Evolutionary conservation across 2,329 filamentous ascomycete genomes (phyloP), one percentile per base, ranked within the genome.

Genomic region (Neobulgaria alba): DNA sequence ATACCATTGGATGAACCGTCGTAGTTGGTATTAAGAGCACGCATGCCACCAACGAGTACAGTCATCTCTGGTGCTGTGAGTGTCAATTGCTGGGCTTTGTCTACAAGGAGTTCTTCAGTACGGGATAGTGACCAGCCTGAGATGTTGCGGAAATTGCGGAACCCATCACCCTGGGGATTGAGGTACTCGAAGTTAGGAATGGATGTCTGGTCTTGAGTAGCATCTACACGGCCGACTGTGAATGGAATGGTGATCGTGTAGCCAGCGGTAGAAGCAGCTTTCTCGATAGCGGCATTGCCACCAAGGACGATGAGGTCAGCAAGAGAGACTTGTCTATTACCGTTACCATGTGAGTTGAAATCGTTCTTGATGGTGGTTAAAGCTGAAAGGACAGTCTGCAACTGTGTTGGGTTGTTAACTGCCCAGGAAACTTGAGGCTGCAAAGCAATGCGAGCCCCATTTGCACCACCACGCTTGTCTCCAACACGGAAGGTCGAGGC

Each of bases 391-490:
- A 45, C 48, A 14, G 10, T 38, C 40, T 65, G 62, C 26, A 87
- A 67, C 63, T 82, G 73, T 2, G 67, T 54, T n/a, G 82, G 82
- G 67, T 85, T 83, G 73, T 89, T 89, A 57, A 79, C 73, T 55
- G 74, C 63, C 83, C 84, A 89, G 60, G 75, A 67, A 53, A 75
- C 77, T 65, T 84, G 79, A 14, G 84, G 84, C 46, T 72, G 67
- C 5, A 88, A 79, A 21, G 81, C 79, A 55, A 89, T 85, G 53
- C 84, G 82, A 10, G 75, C 83, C 53, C 84, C 84, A 56, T 89
- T 88, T 63, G 84, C 84, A 56, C 84, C 84, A 52, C 84, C 84
- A 50, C 84, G 83, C 75, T 88, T 88, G 69, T 89, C 84, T 51
- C 77, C 74, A 53, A 77, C 73, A 45, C 82, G 80, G 77, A 80